Evolutionary conservation across 2,329 filamentous ascomycete species (phyloP), one percentile per base, ranked within the genome.

Genomic region (Pseudocercospora ulei): DNA sequence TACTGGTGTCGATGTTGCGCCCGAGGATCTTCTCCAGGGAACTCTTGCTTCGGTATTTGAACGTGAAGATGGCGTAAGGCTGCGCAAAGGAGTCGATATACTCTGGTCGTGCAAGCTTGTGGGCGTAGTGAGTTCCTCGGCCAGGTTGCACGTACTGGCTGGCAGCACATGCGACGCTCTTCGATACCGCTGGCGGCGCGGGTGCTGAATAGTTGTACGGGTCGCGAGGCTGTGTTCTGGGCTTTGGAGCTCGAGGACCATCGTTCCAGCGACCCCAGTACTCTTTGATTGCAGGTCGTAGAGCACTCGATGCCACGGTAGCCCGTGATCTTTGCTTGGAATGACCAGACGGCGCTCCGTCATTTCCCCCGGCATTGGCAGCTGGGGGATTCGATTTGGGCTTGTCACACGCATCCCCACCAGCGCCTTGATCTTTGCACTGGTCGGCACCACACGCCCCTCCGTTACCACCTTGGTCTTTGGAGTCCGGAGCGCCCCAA

Each of bases 61-160:
- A 70, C n/a, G 59, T 58, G 49, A 70, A 69, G 7, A 69, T 61
- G 0, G 65, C 67, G 41, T 66, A 69, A 14, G 64, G 62, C 29
- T 47, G 38, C 8, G 56, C 46, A 50, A 63, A 56, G 0, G 44
- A 37, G 46, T 69, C 66, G 3, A 68, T 26, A 41, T 69, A 69
- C 24, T 57, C 51, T 2, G 65, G 65, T 3, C 58, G 46, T 1
- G 52, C 53, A 0, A 59, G 46, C 0, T 51, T 49, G 43, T 69
- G 65, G 1, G 52, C 46, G 39, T 68, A 68, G 9, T 51, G 40
- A 1, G 53, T 56, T 1, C 61, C 63, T 37, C 53, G 52, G 7
- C 64, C 63, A 9, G 48, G 36, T 41, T 54, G 50, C 3, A 56
- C 43, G 11, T 33, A 33, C 14, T 22, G 29, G 17, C 29, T 33